phyloP scores from a whole-genome alignment of 73 alveolate species.

The Stentor roeselii region DNA sequence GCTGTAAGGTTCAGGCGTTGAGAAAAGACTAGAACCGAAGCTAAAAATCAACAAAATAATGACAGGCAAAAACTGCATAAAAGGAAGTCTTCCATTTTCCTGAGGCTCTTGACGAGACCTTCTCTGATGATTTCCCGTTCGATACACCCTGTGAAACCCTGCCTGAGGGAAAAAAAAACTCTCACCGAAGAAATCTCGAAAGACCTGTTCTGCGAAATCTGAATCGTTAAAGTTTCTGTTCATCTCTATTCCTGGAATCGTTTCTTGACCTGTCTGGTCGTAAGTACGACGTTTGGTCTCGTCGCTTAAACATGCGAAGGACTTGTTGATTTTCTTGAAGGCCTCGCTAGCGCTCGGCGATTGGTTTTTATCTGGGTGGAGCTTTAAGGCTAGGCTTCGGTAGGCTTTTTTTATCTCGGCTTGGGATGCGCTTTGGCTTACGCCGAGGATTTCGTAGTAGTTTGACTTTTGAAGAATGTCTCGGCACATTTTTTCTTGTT shows the following conservation, averaged over 20 bases:
- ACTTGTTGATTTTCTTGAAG: background rate
- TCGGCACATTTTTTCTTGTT: constrained; percentile 38
- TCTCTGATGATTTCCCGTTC: background rate
- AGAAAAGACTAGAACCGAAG: background rate
- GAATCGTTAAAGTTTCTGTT: background rate
- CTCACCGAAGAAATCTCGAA: constrained; percentile 21
- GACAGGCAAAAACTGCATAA: constrained; percentile 4
- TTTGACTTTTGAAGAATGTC: constrained; percentile 51
- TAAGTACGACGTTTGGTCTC: background rate
- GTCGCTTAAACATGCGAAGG: constrained; percentile 14
- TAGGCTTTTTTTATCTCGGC: constrained; percentile 77
- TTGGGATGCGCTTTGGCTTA: constrained; percentile 65
- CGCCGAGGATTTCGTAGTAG: constrained; percentile 74
- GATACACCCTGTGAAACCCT: constrained; percentile 10
- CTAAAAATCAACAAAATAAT: background rate
- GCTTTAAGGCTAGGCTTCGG: constrained; percentile 70
- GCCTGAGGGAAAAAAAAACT: constrained; percentile 6
- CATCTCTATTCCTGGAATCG: background rate
- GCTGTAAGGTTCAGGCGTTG: background rate
- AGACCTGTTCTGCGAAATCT: constrained; percentile 12
- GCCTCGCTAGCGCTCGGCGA: constrained; percentile 22
- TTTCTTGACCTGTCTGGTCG: constrained; percentile 25
- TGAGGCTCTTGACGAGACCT: background rate
- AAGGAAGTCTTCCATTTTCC: background rate
- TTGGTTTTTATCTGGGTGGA: constrained; percentile 74